These are phyloP conservation scores for Mortierella sp. DNA, from an alignment of 371 early-diverging fungal genomes.

Conservation along the genomic window DNA sequence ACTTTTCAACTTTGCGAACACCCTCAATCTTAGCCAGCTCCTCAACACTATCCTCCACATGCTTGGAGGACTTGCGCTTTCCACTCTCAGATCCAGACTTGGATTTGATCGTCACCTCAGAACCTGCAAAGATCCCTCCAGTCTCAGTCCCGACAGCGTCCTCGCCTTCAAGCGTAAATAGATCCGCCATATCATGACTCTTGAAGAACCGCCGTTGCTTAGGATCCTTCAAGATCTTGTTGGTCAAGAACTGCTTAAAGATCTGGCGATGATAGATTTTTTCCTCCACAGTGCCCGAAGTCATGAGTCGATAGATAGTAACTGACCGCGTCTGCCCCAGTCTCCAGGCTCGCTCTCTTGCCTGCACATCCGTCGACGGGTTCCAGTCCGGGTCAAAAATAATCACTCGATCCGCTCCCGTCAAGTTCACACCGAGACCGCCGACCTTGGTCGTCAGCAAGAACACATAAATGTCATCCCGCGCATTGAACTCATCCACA, in stretches of 20 bases:
- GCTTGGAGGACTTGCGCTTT: slow-evolving; percentile 35
- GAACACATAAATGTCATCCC: slow-evolving; percentile 84
- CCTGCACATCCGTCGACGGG: slow-evolving; percentile 97
- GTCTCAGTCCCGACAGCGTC: slow-evolving; percentile 76
- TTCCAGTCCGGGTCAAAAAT: slow-evolving; percentile 99
- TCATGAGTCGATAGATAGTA: slow-evolving; percentile 97
- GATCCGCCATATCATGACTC: slow-evolving; percentile 82
- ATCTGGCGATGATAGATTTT: slow-evolving; percentile 98
- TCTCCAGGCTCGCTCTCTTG: slow-evolving; percentile 97
- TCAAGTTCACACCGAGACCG: slow-evolving; percentile 96
- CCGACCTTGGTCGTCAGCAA: slow-evolving; percentile 98
- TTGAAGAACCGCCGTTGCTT: slow-evolving; percentile 91
- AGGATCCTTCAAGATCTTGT: slow-evolving; percentile 96
- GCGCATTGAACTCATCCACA: slow-evolving; percentile 91
- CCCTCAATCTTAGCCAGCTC: slow-evolving; percentile 63
- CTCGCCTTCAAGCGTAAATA: slow-evolving; percentile 84
- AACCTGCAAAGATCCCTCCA: slow-evolving; percentile 75
- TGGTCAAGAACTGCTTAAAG: slow-evolving; percentile 96
- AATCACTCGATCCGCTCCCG: slow-evolving; percentile 96
- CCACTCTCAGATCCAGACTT: slow-evolving; percentile 16
- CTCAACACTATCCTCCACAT: slow-evolving; percentile 56
- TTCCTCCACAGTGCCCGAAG: slow-evolving; percentile 97
- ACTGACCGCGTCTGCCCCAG: slow-evolving; percentile 94
- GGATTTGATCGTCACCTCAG: slow-evolving; percentile 62
- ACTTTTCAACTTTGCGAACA: slow-evolving; percentile 69